Evolutionary conservation across 192 early-diverging fungal species (phyloP).

Genomic region (Coemansia sp.): DNA sequence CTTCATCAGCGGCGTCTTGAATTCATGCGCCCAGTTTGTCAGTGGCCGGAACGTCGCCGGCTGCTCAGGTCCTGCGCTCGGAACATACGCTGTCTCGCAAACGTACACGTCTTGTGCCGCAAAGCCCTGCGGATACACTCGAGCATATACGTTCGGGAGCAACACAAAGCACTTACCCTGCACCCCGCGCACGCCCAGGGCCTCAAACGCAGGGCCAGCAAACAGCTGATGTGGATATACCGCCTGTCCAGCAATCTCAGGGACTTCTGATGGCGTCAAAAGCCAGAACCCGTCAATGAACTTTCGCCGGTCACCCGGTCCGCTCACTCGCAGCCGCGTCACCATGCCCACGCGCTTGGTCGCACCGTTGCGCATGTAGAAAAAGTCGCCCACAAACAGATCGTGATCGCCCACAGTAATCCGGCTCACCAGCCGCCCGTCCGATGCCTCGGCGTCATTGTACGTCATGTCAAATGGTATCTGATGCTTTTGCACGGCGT

Average conservation of each 20-base stretch:
- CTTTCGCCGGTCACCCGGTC: constrained; percentile 43
- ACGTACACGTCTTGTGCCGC: constrained; percentile 40
- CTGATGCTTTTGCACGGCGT: constrained; percentile 26
- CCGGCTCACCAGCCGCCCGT: constrained; percentile 46
- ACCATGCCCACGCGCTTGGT: constrained; percentile 47
- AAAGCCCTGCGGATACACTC: constrained; percentile 49
- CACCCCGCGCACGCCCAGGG: constrained; percentile 41
- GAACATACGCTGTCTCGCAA: constrained; percentile 45
- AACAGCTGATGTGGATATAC: constrained; percentile 54
- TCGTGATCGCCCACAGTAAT: constrained; percentile 41
- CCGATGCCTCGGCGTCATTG: constrained; percentile 29
- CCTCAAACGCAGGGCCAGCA: constrained; percentile 38
- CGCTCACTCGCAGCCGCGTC: constrained; percentile 38
- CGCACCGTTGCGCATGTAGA: constrained; percentile 31
- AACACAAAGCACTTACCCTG: constrained; percentile 48
- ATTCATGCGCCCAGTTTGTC: constrained; percentile 48
- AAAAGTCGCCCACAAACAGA: constrained; percentile 51
- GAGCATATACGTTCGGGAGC: constrained; percentile 42
- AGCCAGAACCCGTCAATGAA: constrained; percentile 53
- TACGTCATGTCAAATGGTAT: constrained; percentile 51
- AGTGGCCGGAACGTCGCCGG: constrained; percentile 28
- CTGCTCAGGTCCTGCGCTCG: constrained; percentile 5
- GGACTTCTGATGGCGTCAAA: constrained; percentile 47
- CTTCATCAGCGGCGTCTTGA: constrained; percentile 49
- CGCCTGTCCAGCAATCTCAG: constrained; percentile 41